Evolutionary conservation across 2,329 filamentous ascomycete species (phyloP).

Genomic region (Fusarium pseudoanthophilum): DNA sequence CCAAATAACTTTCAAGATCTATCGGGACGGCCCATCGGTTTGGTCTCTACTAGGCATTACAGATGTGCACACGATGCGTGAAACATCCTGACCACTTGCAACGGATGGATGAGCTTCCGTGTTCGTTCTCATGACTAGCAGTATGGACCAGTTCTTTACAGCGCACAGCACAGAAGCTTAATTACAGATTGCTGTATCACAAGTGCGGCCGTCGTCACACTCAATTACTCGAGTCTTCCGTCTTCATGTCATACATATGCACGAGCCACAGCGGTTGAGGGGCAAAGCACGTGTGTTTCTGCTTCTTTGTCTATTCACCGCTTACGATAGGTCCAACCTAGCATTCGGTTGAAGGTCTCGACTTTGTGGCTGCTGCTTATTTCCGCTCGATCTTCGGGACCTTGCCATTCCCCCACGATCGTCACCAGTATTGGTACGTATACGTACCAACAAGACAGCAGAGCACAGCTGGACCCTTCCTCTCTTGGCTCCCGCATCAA

Average conservation of each 20-base stretch:
- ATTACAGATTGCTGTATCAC: background rate
- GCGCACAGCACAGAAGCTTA: background rate
- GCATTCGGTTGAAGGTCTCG: background rate
- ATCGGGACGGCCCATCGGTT: background rate
- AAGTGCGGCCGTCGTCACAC: background rate
- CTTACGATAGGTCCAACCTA: background rate
- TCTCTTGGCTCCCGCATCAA: slow-evolving; percentile 4
- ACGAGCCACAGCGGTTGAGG: background rate
- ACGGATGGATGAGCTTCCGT: slow-evolving; percentile 1
- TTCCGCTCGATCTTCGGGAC: slow-evolving; percentile 16
- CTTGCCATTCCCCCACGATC: slow-evolving; percentile 17
- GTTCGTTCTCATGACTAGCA: background rate
- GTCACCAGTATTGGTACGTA: background rate
- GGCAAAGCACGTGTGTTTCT: background rate
- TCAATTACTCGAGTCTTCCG: background rate
- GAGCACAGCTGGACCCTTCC: background rate
- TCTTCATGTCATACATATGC: background rate
- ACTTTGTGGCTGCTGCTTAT: background rate
- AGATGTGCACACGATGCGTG: background rate
- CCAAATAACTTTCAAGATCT: background rate
- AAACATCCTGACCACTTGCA: background rate
- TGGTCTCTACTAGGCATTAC: slow-evolving; percentile 2
- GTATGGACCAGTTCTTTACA: background rate
- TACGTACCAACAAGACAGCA: background rate
- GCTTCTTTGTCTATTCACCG: background rate